A percentile compares a stretch with the other conserved stretches of the same genome.
Conservation (phyloP, 2,329 filamentous ascomycete species). For the Escovopsis weberi region DNA sequence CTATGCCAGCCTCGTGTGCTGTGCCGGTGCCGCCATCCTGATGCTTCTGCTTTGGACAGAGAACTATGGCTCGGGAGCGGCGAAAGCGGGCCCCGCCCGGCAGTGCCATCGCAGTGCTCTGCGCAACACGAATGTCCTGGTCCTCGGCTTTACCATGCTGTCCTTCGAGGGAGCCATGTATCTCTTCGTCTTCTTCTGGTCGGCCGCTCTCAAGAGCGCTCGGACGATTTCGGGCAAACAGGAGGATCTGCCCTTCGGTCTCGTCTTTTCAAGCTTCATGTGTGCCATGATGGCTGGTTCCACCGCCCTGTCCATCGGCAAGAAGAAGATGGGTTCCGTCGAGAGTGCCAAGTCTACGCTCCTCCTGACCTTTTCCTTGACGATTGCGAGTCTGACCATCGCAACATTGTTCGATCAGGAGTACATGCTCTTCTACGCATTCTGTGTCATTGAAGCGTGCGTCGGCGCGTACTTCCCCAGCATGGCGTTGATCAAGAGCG, state of each 20-base stretch:
- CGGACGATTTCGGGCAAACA: slow-evolving; percentile 14
- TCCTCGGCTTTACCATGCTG: slow-evolving; percentile 36
- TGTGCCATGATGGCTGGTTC: slow-evolving; percentile 42
- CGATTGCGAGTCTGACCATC: slow-evolving; percentile 23
- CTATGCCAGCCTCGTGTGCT: slow-evolving; percentile 27
- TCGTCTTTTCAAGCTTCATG: slow-evolving; percentile 44
- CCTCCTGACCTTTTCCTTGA: slow-evolving; percentile 18
- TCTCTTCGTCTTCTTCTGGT: slow-evolving; percentile 50
- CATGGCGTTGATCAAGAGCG: slow-evolving; percentile 39
- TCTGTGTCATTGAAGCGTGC: slow-evolving; percentile 42
- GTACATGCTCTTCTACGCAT: slow-evolving; percentile 35
- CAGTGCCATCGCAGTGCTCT: not conserved
- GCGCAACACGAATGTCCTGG: slow-evolving; percentile 23
- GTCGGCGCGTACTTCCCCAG: slow-evolving; percentile 44
- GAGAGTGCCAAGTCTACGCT: slow-evolving; percentile 17
- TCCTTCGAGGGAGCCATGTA: slow-evolving; percentile 49
- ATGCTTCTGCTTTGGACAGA: slow-evolving; percentile 24
- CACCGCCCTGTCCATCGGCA: slow-evolving; percentile 9
- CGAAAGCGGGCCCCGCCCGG: not conserved
- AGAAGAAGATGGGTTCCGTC: not conserved
- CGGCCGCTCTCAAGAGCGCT: slow-evolving; percentile 34
- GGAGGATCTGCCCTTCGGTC: slow-evolving; percentile 26
- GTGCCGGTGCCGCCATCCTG: slow-evolving; percentile 25
- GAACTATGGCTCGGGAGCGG: slow-evolving; percentile 11
- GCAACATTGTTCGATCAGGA: slow-evolving; percentile 28